Base-by-base conservation (phyloP, 495 filamentous ascomycete species). In the Margaritispora aquatica region DNA sequence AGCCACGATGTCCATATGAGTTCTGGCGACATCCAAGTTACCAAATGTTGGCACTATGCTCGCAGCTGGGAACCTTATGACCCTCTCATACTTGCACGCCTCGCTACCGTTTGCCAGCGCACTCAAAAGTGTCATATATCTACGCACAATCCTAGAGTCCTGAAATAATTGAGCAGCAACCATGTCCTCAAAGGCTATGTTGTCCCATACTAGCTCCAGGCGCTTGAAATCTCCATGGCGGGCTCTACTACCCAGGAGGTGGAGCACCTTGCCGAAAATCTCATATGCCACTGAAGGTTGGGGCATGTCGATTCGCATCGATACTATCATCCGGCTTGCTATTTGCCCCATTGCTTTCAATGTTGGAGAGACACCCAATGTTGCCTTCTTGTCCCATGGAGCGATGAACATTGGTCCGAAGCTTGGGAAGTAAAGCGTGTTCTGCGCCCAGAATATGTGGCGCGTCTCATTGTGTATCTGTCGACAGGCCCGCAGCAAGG, bases 321-420 rank as follows among this genome's bases (percentile, higher is more conserved):
- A 46, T 3, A 47, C 51, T 7, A 66, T 61, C 23, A 60, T 47
- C 0, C 64, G 57, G 21, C 44, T 54, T 11, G 64, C 23, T 2
- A 26, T 54, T 17, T 66, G 64, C 0, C 64, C 64, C 57, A 63
- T 66, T 2, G 15, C 31, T 51, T 66, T 63, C 21, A 66, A 38
- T 1, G 46, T 58, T 1, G 8, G 2, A 10, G 26, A 17, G 2
- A 61, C 15, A 1, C 26, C 38, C n/a, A 26, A 22, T 4, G 19
- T 50, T 15, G 20, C 17, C 24, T 54, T 36, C 29, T 54, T 22
- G 0, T 19, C 13, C 38, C 38, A 44, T 8, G 38, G 38, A n/a
- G 19, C 11, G 2, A 44, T 17, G 17, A 2, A 8, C 38, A 8
- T 17, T 10, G 4, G 38, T 17, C 36, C 9, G 3, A 13, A 24